phyloP scores from a whole-genome alignment of 78 protist genomes.

The Reticulomyxa filosa region DNA sequence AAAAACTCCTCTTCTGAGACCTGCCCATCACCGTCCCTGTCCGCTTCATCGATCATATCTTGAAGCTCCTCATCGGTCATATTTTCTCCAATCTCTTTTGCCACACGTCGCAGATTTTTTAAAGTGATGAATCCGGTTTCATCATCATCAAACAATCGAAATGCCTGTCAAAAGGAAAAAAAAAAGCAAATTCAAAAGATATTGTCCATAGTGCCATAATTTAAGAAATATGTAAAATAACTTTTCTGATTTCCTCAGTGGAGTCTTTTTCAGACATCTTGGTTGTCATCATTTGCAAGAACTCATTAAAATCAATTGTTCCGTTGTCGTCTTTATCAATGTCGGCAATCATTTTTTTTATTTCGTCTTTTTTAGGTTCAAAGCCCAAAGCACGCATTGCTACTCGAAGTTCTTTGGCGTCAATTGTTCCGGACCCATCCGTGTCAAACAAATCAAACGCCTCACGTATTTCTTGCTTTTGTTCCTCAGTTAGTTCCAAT shows the following conservation, averaged over 20 bases:
- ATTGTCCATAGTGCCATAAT: too few species aligned
- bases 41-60: constrained; percentile 81
- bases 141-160: constrained; percentile 68
- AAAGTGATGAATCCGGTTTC: constrained; percentile 52
- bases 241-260: constrained; percentile 62
- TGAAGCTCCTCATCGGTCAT: constrained; percentile 71
- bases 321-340: constrained; percentile 60
- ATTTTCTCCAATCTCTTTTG: constrained; percentile 73
- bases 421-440: constrained; percentile 59
- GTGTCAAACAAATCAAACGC: constrained; percentile 43
- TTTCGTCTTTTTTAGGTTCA: constrained; percentile 74
- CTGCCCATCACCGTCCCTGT: constrained; percentile 62
- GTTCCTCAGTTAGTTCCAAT: constrained; percentile 39
- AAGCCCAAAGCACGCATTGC: constrained; percentile 87
- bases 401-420: constrained; percentile 71
- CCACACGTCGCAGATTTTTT: constrained; percentile 63
- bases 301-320: constrained; percentile 53
- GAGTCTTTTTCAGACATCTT: constrained; percentile 68
- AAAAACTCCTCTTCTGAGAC: constrained; percentile 59
- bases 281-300: constrained; percentile 65
- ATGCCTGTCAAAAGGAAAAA: too few species aligned
- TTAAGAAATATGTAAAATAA: too few species aligned
- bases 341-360: constrained; percentile 50
- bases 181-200: too few species aligned
- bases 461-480: constrained; percentile 42